A percentile compares a stretch with the other conserved stretches of the same genome.
These are phyloP conservation scores for Leccinellum albellum DNA, from an alignment of 768 basidiomycete species.

Conservation along the genomic window DNA sequence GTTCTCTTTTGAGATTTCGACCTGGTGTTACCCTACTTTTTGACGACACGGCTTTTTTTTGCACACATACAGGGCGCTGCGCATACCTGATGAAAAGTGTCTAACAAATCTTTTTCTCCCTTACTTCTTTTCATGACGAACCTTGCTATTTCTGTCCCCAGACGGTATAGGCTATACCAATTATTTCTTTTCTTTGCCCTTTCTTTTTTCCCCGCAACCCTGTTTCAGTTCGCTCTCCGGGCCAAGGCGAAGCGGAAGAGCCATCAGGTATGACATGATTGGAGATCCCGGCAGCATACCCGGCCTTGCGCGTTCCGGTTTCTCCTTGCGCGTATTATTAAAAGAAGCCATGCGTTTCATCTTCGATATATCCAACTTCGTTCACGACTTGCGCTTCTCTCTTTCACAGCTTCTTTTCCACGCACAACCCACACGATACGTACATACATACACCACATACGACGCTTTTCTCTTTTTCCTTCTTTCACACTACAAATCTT, in stretches of 20 bases:
- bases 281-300: not conserved
- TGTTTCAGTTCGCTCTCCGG: not conserved
- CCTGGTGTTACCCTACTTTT: constrained; percentile 24
- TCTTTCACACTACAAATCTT: not conserved
- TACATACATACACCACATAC: not conserved
- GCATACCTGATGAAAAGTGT: constrained; percentile 29
- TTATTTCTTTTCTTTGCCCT: constrained; percentile 5
- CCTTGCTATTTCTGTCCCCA: constrained; percentile 4
- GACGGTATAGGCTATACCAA: constrained; percentile 21
- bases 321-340: not conserved
- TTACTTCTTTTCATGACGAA: not conserved
- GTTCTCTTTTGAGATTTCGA: constrained; percentile 14
- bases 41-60: constrained; percentile 20
- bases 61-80: constrained; percentile 25
- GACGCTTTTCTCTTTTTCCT: constrained; percentile 14
- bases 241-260: constrained; percentile 11
- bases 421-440: not conserved
- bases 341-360: not conserved
- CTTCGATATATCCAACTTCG: not conserved
- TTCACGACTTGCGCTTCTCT: not conserved
- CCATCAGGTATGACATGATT: constrained; percentile 9
- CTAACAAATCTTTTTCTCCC: constrained; percentile 4
- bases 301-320: not conserved
- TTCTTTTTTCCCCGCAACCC: not conserved
- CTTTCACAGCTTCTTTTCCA: not conserved